phyloP scores from a whole-genome alignment of 306 rosid species.

The barrel medic (Medicago truncatula) region MtrunA17r5.0-ANR NC_053049.1:37382501-37383000 shows the following conservation, averaged over 20 bases:
- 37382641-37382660: too few relatives aligned
- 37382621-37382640: too few relatives aligned
- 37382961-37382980: conserved; percentile 48
- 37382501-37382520: too few relatives aligned
- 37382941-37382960: conserved; percentile 50
- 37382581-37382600: too few relatives aligned
- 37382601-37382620: too few relatives aligned
- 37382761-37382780: conserved; percentile 55
- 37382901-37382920: conserved; percentile 51
- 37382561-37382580: too few relatives aligned
- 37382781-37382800: conserved; percentile 36
- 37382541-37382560: too few relatives aligned
- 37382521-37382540: too few relatives aligned
- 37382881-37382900: conserved; percentile 43
- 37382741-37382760: conserved; percentile 45
- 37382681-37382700: too few relatives aligned
- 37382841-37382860: conserved; percentile 53
- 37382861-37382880: conserved; percentile 49
- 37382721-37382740: conserved; percentile 18
- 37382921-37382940: conserved; percentile 41
- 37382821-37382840: conserved; percentile 56
- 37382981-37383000: conserved; percentile 24
- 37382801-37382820: conserved; percentile 52
- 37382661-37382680: too few relatives aligned
- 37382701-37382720: too few relatives aligned